Conservation (phyloP, 495 filamentous ascomycete genomes). For the Cercophora sp. region DNA sequence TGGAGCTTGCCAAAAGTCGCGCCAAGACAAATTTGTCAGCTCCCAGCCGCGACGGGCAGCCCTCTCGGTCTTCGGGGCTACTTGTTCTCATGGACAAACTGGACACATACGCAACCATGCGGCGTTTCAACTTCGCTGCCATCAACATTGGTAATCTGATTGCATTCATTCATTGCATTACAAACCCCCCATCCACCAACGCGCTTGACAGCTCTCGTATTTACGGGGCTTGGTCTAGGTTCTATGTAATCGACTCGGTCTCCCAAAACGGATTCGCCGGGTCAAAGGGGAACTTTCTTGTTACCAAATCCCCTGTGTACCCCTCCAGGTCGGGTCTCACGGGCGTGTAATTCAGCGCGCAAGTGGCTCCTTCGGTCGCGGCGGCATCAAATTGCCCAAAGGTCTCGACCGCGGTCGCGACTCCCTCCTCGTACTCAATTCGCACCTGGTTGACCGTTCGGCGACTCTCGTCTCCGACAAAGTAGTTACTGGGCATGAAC, state of each 20-base stretch:
- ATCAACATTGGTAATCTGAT: no score
- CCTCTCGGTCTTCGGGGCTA: no score
- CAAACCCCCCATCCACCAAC: no score
- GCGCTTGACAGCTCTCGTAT: no score
- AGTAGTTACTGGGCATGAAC: conserved; percentile 44
- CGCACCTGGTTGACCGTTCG: conserved; percentile 38
- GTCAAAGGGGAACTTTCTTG: conserved; percentile 45
- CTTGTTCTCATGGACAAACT: no score
- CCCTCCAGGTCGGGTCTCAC: conserved; percentile 26
- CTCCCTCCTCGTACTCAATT: conserved; percentile 38
- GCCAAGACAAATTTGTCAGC: no score
- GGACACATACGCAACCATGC: no score
- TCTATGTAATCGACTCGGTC: conserved; percentile 24
- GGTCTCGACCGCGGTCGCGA: conserved; percentile 26
- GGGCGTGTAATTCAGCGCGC: conserved; percentile 22
- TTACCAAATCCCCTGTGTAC: conserved; percentile 43
- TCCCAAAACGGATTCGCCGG: conserved; percentile 33
- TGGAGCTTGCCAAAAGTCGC: no score
- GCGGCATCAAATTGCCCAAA: conserved; percentile 32
- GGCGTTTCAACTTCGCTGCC: no score
- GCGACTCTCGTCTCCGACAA: conserved; percentile 19
- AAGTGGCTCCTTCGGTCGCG: conserved; percentile 12
- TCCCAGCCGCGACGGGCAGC: no score
- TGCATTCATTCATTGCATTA: no score
- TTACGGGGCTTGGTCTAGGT: no score